Percentiles rank a stretch among this genome's conserved stretches.
Evolutionary conservation across 2,329 filamentous ascomycete genomes (phyloP).

Genomic region (Pseudogymnoascus sp.): DNA sequence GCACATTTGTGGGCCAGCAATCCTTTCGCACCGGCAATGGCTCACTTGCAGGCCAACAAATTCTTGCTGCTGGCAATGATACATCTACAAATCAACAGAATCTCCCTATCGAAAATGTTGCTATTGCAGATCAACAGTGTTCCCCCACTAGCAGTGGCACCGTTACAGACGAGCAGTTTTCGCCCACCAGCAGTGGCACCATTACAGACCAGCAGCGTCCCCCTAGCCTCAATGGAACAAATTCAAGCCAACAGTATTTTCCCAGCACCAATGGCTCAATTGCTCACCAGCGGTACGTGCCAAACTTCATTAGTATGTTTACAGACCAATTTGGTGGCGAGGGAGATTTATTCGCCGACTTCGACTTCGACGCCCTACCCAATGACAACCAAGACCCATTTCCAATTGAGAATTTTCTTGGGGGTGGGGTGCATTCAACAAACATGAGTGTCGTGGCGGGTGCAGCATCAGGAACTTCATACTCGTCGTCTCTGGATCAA

Average conservation of each 20-base stretch:
- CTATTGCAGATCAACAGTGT: neutral
- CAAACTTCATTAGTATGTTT: neutral
- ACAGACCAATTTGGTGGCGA: neutral
- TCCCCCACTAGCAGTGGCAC: neutral
- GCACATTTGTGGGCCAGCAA: neutral
- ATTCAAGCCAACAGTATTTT: neutral
- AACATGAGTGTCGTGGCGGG: neutral
- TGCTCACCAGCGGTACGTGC: neutral
- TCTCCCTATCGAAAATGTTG: neutral
- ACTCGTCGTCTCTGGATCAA: neutral
- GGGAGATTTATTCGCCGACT: neutral
- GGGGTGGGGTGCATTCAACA: too few species aligned
- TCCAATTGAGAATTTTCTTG: neutral
- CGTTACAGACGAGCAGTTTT: neutral
- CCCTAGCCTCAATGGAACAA: neutral
- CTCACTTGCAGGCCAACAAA: neutral
- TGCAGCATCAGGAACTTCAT: neutral
- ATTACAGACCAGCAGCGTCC: neutral
- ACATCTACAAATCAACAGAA: neutral
- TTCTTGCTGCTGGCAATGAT: neutral
- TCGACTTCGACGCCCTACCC: neutral
- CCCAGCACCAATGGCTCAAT: neutral
- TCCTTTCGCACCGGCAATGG: neutral
- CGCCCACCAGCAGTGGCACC: neutral
- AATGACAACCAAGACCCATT: neutral